Conservation (phyloP, 2,329 filamentous ascomycete genomes). For the Monilinia polystroma region DNA sequence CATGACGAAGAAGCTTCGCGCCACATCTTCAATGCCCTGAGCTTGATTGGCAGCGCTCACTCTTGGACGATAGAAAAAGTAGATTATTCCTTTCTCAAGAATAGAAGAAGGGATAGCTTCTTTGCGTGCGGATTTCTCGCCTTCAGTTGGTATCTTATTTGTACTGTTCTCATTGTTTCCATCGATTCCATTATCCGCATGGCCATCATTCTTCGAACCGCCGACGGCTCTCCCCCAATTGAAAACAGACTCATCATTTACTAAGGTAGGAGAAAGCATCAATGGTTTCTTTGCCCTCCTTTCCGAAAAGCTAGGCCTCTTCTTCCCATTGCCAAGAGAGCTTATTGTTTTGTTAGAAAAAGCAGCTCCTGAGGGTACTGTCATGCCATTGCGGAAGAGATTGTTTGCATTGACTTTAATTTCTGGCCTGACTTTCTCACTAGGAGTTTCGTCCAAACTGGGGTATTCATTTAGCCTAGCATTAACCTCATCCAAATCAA, state of each 20-base stretch:
- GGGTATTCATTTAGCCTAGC: background rate
- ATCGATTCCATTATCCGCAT: background rate
- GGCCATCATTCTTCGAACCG: constrained; percentile 40
- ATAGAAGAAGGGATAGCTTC: constrained; percentile 52
- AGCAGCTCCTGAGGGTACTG: too few species aligned
- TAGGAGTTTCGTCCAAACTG: background rate
- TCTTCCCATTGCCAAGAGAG: too few species aligned
- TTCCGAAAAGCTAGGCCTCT: background rate
- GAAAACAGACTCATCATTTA: constrained; percentile 33
- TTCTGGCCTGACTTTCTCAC: background rate
- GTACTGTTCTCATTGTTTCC: background rate
- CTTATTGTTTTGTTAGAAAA: too few species aligned
- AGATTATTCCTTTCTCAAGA: constrained; percentile 84
- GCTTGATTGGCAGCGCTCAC: constrained; percentile 69
- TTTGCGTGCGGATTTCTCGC: background rate
- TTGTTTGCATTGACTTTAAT: background rate
- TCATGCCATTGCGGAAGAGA: background rate
- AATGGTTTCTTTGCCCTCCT: background rate
- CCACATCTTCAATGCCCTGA: constrained; percentile 67
- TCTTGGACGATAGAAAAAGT: constrained; percentile 83
- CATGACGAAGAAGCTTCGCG: constrained; percentile 76
- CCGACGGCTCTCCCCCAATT: constrained; percentile 24
- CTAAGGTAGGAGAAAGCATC: background rate
- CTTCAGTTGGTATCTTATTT: background rate
- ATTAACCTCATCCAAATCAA: background rate